These are phyloP conservation scores for Pseudogymnoascus sp. DNA, from an alignment of 2,329 filamentous ascomycete species.

Conservation along the genomic window DNA sequence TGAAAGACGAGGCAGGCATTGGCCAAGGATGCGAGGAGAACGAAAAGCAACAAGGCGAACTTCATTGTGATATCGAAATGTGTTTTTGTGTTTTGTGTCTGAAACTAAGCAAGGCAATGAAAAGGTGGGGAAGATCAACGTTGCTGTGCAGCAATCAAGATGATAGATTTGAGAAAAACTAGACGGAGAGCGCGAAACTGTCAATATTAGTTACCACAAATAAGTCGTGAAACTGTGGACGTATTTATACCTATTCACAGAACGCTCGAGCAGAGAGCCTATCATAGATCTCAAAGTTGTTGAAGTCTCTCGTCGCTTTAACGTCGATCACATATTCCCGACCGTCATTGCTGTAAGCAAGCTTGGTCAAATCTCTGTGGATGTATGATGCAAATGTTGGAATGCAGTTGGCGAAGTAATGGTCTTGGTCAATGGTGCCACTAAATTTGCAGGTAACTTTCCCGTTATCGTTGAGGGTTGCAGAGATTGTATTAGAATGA, in stretches of 20 bases:
- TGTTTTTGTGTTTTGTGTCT: no score
- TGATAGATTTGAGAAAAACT: no score
- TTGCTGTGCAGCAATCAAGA: no score
- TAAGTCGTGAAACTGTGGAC: not conserved
- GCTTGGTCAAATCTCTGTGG: not conserved
- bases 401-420: not conserved
- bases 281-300: not conserved
- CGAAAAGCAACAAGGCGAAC: not conserved
- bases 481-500: not conserved
- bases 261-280: slow-evolving; percentile 1
- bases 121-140: no score
- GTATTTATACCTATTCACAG: not conserved
- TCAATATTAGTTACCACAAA: not conserved
- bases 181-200: no score
- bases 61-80: not conserved
- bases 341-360: not conserved
- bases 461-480: not conserved
- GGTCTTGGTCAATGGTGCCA: not conserved
- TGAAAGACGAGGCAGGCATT: not conserved
- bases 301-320: not conserved
- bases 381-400: not conserved
- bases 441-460: not conserved
- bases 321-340: not conserved
- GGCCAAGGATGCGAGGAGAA: not conserved
- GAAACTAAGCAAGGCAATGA: not conserved